Percentiles rank a stretch among this genome's conserved stretches.
Evolutionary conservation across 768 basidiomycete species (phyloP).

Genomic region (Tricholoma matsutake): DNA sequence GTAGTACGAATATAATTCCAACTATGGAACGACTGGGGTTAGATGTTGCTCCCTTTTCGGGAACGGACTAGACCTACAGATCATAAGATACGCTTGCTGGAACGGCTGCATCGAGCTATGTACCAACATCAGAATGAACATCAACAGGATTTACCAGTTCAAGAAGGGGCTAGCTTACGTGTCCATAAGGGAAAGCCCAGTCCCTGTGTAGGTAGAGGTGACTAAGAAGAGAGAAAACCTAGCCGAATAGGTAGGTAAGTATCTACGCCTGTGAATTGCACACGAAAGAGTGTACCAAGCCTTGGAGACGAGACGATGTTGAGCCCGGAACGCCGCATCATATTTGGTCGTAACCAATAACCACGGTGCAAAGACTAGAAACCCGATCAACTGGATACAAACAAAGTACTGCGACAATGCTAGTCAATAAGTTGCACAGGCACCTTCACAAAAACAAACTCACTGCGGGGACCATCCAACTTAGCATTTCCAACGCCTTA

Average conservation of each 20-base stretch:
- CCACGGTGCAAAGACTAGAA: slow-evolving; percentile 63
- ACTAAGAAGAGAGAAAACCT: slow-evolving; percentile 47
- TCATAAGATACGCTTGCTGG: slow-evolving; percentile 62
- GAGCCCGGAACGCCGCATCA: slow-evolving; percentile 46
- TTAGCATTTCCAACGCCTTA: slow-evolving; percentile 52
- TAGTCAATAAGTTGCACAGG: slow-evolving; percentile 1
- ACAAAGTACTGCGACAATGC: slow-evolving; percentile 60
- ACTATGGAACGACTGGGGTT: slow-evolving; percentile 26
- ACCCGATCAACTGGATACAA: slow-evolving; percentile 49
- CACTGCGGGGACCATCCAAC: slow-evolving; percentile 47
- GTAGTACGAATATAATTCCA: slow-evolving; percentile 55
- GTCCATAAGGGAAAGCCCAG: slow-evolving; percentile 67
- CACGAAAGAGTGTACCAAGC: slow-evolving; percentile 43
- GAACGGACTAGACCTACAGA: slow-evolving; percentile 30
- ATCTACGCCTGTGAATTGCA: background rate
- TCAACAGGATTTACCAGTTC: background rate
- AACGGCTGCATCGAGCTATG: slow-evolving; percentile 67
- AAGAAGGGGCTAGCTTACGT: slow-evolving; percentile 29
- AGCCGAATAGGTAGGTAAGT: background rate
- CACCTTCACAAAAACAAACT: background rate
- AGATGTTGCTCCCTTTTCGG: background rate
- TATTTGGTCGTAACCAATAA: slow-evolving; percentile 42
- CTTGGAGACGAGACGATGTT: slow-evolving; percentile 50
- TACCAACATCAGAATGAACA: background rate
- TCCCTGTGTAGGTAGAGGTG: slow-evolving; percentile 57